These are phyloP conservation scores for Saccharomycopsis malanga DNA, from an alignment of 805 yeast species.

Conservation along the genomic window DNA sequence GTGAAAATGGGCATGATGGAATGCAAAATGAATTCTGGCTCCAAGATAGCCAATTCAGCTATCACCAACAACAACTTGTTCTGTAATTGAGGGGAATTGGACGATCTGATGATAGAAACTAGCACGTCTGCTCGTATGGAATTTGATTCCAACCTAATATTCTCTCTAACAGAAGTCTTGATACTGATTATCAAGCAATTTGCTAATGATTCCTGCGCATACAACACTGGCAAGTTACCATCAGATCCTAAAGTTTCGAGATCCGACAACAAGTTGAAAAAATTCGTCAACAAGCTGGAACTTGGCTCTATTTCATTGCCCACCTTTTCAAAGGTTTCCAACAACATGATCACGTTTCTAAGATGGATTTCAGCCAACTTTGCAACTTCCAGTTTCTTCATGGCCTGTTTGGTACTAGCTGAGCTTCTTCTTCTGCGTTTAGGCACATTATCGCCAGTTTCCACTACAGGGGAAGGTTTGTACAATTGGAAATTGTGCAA, in stretches of 20 bases:
- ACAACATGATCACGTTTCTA: slow-evolving; percentile 65
- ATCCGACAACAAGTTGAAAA: slow-evolving; percentile 62
- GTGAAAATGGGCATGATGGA: slow-evolving; percentile 99
- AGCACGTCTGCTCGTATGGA: slow-evolving; percentile 81
- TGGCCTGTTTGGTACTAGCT: slow-evolving; percentile 66
- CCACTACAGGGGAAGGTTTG: slow-evolving; percentile 28
- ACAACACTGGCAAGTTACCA: slow-evolving; percentile 84
- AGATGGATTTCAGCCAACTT: slow-evolving; percentile 72
- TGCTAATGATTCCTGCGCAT: slow-evolving; percentile 86
- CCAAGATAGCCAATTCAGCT: slow-evolving; percentile 77
- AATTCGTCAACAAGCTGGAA: slow-evolving; percentile 41
- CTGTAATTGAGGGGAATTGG: slow-evolving; percentile 91
- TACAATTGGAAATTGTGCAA: slow-evolving; percentile 55
- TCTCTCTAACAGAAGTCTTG: slow-evolving; percentile 39
- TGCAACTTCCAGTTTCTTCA: slow-evolving; percentile 61
- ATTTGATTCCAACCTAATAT: slow-evolving; percentile 46
- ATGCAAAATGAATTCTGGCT: slow-evolving; percentile 88
- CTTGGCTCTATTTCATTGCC: slow-evolving; percentile 29
- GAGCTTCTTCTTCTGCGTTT: slow-evolving; percentile 83
- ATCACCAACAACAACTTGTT: slow-evolving; percentile 78
- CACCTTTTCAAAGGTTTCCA: slow-evolving; percentile 67
- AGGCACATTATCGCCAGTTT: slow-evolving; percentile 36
- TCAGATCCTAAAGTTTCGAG: slow-evolving; percentile 82
- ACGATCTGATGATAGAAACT: slow-evolving; percentile 83
- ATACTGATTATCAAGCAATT: slow-evolving; percentile 74